Conservation (phyloP, 768 basidiomycete genomes). For the Hortiboletus flavorubellus region DNA sequence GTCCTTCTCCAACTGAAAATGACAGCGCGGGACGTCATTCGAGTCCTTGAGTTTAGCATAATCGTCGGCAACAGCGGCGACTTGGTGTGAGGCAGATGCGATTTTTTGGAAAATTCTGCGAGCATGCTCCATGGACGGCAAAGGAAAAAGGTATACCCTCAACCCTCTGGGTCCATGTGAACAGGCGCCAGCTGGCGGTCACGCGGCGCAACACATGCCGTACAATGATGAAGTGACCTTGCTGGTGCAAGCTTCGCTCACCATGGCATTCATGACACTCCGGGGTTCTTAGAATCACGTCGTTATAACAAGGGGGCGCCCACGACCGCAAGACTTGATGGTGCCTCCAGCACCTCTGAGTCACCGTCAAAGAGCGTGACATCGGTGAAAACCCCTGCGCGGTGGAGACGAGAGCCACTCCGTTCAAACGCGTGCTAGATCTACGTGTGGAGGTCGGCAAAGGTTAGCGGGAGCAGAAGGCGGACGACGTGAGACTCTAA, state of each 20-base stretch:
- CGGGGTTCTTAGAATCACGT: no score
- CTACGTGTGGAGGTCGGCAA: slow-evolving; percentile 29
- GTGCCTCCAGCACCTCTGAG: slow-evolving; percentile 6
- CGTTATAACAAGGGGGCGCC: not conserved
- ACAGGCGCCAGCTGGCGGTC: no score
- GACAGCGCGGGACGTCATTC: not conserved
- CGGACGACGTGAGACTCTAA: slow-evolving; percentile 25
- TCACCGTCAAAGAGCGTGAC: slow-evolving; percentile 16
- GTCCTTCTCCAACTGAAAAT: slow-evolving; percentile 4
- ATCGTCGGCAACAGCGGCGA: not conserved
- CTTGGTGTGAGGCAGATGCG: not conserved
- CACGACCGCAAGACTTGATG: slow-evolving; percentile 26
- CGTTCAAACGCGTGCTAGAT: slow-evolving; percentile 34
- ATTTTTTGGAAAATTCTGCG: slow-evolving; percentile 1
- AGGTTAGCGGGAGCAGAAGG: slow-evolving; percentile 28
- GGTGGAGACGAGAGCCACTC: slow-evolving; percentile 24
- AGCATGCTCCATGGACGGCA: slow-evolving; percentile 1
- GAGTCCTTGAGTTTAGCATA: not conserved
- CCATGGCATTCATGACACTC: no score
- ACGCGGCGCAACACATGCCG: no score
- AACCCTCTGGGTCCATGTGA: no score
- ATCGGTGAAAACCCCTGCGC: slow-evolving; percentile 20
- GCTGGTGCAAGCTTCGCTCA: no score
- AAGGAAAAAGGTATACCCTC: not conserved
- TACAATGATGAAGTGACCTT: no score